Conservation (phyloP, 139 green algal genomes). For the Dunaliella primolecta region DNA sequence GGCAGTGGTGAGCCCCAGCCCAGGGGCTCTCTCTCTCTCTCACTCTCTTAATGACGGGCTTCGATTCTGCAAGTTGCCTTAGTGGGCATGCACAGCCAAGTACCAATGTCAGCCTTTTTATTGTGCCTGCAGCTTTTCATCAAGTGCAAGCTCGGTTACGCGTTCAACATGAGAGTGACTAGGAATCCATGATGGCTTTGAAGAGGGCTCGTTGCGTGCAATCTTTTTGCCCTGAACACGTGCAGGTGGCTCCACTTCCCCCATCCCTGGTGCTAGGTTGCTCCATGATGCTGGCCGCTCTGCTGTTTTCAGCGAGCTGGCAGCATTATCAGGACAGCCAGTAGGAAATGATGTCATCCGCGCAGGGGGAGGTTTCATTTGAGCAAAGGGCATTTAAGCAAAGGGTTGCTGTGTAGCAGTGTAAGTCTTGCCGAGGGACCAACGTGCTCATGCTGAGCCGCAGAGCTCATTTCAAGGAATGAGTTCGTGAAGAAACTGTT, state of each 20-base stretch:
- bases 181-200: neutral
- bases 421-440: too few relatives aligned
- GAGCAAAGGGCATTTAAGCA: too few relatives aligned
- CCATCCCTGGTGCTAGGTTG: neutral
- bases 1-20: too few relatives aligned
- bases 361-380: slow-evolving; percentile 2
- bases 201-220: neutral
- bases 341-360: neutral
- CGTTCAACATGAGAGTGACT: neutral
- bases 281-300: slow-evolving; percentile 8
- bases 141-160: too few relatives aligned
- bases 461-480: too few relatives aligned
- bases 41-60: neutral
- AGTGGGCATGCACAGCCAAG: neutral
- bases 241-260: neutral
- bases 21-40: too few relatives aligned
- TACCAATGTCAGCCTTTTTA: neutral
- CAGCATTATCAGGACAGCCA: neutral
- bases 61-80: neutral
- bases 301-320: neutral
- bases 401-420: too few relatives aligned
- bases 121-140: too few relatives aligned
- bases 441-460: too few relatives aligned
- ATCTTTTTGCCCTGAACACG: neutral
- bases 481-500: too few relatives aligned